A percentile compares a stretch with the other conserved stretches of the same genome.
Evolutionary conservation across 1,284 basidiomycete species (phyloP).

Genomic region (Ustilago crameri): DNA sequence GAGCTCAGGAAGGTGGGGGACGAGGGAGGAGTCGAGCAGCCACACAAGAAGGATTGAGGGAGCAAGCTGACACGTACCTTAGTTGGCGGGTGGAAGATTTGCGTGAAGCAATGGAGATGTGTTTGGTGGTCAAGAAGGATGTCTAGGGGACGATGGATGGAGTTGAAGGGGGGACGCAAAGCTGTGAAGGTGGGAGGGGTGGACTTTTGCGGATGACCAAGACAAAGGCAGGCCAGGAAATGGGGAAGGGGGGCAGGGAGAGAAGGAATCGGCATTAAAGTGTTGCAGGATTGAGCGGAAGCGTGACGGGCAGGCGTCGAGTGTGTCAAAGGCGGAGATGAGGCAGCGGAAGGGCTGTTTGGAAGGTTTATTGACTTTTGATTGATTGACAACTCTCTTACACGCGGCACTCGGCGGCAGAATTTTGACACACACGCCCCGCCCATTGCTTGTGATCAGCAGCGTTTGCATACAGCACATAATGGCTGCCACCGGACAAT

Average conservation of each 20-base stretch:
- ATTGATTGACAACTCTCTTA: constrained; percentile 3
- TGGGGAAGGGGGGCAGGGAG: background rate
- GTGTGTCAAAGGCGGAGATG: background rate
- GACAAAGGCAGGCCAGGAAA: background rate
- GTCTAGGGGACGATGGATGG: background rate
- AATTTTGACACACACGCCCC: constrained; percentile 10
- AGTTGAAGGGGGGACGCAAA: background rate
- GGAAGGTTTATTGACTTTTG: constrained; percentile 4
- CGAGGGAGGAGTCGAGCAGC: background rate
- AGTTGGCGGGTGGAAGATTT: background rate
- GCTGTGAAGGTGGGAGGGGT: background rate
- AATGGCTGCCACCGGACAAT: background rate
- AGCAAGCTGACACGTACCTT: constrained; percentile 3
- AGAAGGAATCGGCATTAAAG: background rate
- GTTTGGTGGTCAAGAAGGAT: background rate
- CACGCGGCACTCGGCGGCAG: background rate
- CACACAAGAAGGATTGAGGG: background rate
- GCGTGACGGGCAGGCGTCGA: background rate
- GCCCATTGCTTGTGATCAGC: background rate
- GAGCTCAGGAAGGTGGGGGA: background rate
- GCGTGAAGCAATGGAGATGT: background rate
- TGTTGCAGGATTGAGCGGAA: background rate
- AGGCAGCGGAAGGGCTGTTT: background rate
- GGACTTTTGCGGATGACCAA: background rate
- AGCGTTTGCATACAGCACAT: background rate